Conservation (phyloP, 1,284 basidiomycete species). For the Marasmius sp. region DNA sequence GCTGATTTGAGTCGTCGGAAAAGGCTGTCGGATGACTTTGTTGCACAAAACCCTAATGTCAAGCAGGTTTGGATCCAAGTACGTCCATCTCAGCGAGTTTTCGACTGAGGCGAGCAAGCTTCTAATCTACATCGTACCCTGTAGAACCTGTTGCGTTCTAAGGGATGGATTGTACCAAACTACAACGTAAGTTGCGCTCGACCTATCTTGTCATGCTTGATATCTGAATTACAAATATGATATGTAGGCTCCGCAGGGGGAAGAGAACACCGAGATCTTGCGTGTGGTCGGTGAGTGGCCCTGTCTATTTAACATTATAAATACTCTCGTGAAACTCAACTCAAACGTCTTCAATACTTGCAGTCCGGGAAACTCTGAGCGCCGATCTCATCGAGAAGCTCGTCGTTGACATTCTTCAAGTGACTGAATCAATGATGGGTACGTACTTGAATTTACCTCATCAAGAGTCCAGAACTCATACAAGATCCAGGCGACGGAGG, state of each 20-base stretch:
- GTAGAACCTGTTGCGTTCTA: constrained; percentile 50
- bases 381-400: constrained; percentile 46
- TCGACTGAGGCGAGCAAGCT: not conserved
- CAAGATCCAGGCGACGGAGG: constrained; percentile 5
- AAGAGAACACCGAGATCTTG: constrained; percentile 57
- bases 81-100: not conserved
- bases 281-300: constrained; percentile 49
- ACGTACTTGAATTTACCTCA: constrained; percentile 9
- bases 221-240: not conserved
- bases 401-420: constrained; percentile 42
- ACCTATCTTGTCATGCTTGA: not conserved
- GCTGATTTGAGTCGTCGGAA: not conserved
- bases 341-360: constrained; percentile 19
- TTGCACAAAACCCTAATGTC: constrained; percentile 50
- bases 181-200: constrained; percentile 38
- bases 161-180: constrained; percentile 67
- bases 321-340: not conserved
- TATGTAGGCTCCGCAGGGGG: constrained; percentile 43
- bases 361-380: constrained; percentile 52
- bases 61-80: constrained; percentile 65
- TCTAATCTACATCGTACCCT: not conserved
- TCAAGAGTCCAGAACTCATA: no score
- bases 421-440: constrained; percentile 40
- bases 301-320: no score
- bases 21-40: constrained; percentile 57